A percentile compares a stretch with the other conserved stretches of the same genome.
Evolutionary conservation across 345 rosid genomes (phyloP).

Genomic region (Eucalyptus sp.): DNA sequence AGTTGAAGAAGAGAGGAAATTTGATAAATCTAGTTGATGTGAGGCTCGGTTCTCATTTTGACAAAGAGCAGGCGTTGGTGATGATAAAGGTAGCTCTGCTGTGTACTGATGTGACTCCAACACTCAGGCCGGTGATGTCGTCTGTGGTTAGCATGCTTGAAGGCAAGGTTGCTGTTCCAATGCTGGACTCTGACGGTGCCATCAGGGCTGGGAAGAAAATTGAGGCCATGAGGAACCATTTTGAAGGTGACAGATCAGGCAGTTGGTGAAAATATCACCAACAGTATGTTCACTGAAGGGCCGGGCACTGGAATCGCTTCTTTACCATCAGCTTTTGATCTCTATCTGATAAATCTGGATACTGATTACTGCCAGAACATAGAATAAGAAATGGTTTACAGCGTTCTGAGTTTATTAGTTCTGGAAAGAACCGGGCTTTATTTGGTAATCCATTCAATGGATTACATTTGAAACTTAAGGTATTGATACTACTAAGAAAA

Average conservation of each 20-base stretch:
- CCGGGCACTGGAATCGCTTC: constrained; percentile 1
- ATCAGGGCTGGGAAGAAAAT: not conserved
- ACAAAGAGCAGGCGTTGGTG: too few species aligned
- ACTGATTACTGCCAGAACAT: not conserved
- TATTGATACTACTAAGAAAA: too few species aligned
- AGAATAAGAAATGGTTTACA: not conserved
- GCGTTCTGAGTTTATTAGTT: not conserved
- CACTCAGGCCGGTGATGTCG: constrained; percentile 8
- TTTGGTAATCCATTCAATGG: not conserved
- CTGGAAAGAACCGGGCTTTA: not conserved
- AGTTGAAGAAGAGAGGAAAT: too few species aligned
- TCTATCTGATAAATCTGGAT: not conserved
- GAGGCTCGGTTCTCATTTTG: too few species aligned
- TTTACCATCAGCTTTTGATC: constrained; percentile 10
- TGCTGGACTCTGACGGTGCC: not conserved
- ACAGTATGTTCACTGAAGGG: not conserved
- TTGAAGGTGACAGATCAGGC: not conserved
- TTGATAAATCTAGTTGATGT: too few species aligned
- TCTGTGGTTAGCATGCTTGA: constrained; percentile 14
- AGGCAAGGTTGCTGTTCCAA: not conserved
- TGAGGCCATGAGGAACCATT: constrained; percentile 19
- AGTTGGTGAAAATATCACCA: not conserved
- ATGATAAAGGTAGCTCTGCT: constrained; percentile 3
- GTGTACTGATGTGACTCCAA: not conserved
- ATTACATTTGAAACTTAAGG: not conserved